Evolutionary conservation across 257 asterid species (phyloP), one percentile per base, ranked within the genome.

Genomic region (Nicotiana attenuata): DNA sequence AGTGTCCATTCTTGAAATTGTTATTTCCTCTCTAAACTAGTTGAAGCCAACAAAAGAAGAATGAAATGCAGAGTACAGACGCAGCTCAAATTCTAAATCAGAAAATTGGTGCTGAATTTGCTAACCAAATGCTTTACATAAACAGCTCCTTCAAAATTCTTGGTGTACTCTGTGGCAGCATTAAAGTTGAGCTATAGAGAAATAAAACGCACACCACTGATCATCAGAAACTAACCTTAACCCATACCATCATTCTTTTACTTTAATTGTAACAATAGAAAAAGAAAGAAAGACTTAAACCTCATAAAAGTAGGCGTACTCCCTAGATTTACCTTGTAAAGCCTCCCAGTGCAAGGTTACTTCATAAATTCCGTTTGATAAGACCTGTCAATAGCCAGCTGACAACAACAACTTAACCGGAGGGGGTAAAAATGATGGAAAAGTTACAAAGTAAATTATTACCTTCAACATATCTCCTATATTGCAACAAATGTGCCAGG

Each of bases 381-480:
- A 60, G 31, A 93, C 89, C 97, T 92, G 90, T 80, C 50, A 19
- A 26, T 16, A 55, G 20, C 20, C 20, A 16, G 60, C 20, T 16
- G 60, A 55, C 3, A 55, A 55, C 20, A 55, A 52, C n/a, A 20
- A 45, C 16, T n/a, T 5, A 20, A 71, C 65, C 6, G 29, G 11
- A 24, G 1, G 3, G 35, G 5, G 38, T n/a, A 67, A 33, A 52
- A 50, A 38, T 15, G 7, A 52, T 73, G 33, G 29, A 45, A 13
- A 53, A 66, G n/a, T 14, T 52, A 63, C 10, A 64, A 73, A 47
- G 20, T 28, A 22, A 0, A 35, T 4, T 33, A 4, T 17, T 82
- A 91, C 97, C 97, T 93, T 90, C 24, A 93, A 88, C 99, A 95
- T 95, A 92, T 95, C 97, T 7, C 98, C 98, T 4, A 93, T 93